Percentiles rank a stretch among this genome's conserved stretches.
Evolutionary conservation across 257 asterid genomes (phyloP).

Genomic region (Nicotiana tomentosiformis): DNA sequence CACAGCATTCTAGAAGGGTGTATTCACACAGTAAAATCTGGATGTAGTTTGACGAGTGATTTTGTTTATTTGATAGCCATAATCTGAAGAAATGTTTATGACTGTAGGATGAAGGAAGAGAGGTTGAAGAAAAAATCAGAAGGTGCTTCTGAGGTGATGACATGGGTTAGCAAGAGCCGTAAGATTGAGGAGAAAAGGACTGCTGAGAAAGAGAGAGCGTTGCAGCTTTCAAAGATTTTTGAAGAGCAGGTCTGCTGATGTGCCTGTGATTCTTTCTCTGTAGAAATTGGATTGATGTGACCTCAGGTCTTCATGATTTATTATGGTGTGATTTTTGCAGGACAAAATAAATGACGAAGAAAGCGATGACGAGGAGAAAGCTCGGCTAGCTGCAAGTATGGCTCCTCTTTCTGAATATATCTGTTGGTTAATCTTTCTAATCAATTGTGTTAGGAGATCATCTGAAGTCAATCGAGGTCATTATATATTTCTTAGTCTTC

Average conservation of each 20-base stretch:
- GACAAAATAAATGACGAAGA: conserved; percentile 73
- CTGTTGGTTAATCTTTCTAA: background rate
- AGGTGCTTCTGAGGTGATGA: conserved; percentile 64
- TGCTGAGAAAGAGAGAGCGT: conserved; percentile 66
- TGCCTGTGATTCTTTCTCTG: background rate
- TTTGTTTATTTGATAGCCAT: background rate
- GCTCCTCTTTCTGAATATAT: conserved; percentile 3
- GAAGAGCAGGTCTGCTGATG: conserved; percentile 74
- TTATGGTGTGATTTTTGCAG: conserved; percentile 32
- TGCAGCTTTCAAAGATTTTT: conserved; percentile 73
- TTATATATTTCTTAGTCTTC: background rate
- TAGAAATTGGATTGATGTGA: background rate
- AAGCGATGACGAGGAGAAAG: conserved; percentile 64
- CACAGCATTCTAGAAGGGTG: background rate
- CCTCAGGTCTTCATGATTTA: background rate
- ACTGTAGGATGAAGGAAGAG: conserved; percentile 74
- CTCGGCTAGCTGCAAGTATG: conserved; percentile 45
- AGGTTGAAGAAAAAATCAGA: conserved; percentile 68
- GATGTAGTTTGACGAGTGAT: background rate
- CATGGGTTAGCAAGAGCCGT: conserved; percentile 84
- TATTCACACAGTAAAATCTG: background rate
- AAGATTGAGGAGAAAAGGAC: conserved; percentile 71
- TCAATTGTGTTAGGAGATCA: background rate
- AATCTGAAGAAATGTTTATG: background rate
- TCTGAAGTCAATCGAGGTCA: background rate